Percentiles rank a stretch among this genome's conserved stretches.
phyloP scores from a whole-genome alignment of 495 filamentous ascomycete species.

The Podospora fimiseda region DNA sequence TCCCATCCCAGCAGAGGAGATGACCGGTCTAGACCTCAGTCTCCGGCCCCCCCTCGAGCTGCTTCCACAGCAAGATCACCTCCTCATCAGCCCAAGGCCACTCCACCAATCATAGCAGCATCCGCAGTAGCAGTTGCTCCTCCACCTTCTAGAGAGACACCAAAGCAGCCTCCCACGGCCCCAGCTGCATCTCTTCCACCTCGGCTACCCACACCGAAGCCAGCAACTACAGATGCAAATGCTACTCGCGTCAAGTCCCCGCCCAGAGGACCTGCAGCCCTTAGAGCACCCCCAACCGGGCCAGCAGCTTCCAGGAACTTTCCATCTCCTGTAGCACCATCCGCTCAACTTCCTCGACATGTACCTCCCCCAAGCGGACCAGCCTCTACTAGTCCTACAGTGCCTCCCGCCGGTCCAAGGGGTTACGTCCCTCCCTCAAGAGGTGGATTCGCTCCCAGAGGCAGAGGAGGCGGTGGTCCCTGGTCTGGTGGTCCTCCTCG shows the following conservation, averaged over 20 bases:
- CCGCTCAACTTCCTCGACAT: constrained; percentile 25
- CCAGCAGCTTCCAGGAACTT: constrained; percentile 36
- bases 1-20: constrained; percentile 34
- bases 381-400: constrained; percentile 28
- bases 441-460: constrained; percentile 31
- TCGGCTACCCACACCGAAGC: constrained; percentile 8
- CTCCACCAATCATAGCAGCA: constrained; percentile 11
- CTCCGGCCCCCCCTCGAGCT: constrained; percentile 30
- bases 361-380: constrained; percentile 24
- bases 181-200: not conserved
- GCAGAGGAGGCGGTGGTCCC: constrained; percentile 28
- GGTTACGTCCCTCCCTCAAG: constrained; percentile 37
- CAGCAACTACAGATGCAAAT: constrained; percentile 20
- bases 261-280: constrained; percentile 41
- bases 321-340: constrained; percentile 26
- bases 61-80: constrained; percentile 10
- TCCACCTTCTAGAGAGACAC: constrained; percentile 19
- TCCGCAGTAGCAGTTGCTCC: constrained; percentile 23
- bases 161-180: constrained; percentile 21
- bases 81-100: not conserved
- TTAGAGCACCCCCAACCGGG: constrained; percentile 41
- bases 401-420: constrained; percentile 41
- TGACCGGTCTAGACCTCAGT: constrained; percentile 36
- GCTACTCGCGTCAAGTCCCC: constrained; percentile 31
- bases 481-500: constrained; percentile 27